Evolutionary conservation across 257 asterid genomes (phyloP), one percentile per base, ranked within the genome.

Genomic region (Plantago elongata): DNA sequence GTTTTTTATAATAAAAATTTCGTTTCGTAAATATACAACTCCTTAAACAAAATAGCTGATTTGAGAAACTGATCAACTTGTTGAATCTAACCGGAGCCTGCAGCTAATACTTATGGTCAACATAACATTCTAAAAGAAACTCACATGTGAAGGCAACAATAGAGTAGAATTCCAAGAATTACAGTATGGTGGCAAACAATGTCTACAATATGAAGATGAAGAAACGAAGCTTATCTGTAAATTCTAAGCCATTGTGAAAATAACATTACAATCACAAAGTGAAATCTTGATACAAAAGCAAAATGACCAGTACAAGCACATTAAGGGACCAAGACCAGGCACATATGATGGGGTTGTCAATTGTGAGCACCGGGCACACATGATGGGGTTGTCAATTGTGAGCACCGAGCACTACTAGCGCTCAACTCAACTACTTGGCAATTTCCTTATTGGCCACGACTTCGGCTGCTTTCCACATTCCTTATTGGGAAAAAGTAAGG

Each of bases 401-500:
- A 22, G 37, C 57, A 17, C 34, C 9, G 37, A 34, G 11, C 40
- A 7, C 11, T 17, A 37, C 34, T 52, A 30, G 17, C 14, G 12
- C 55, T 1, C 5, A 12, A 5, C 38, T 34, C 38, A 34, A 34
- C 38, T 5, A 7, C 40, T 34, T 34, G 0, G 40, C 40, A 6
- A 7, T 5, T 34, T 11, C 47, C 60, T 74, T 56, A 84, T 34
- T 72, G 78, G 34, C 72, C 27, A 37, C 88, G 77, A 59, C 64
- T 60, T 60, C 87, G 67, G 72, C 87, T 79, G 73, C 84, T 78
- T 65, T 85, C 90, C 9, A 81, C 85, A 66, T 81, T 83, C 71
- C 94, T 77, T 40, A 85, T 57, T 5, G 94, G 90, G 52, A 70
- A 60, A 60, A 85, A 85, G 62, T 82, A 85, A 1, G 87, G 94